phyloP scores from a whole-genome alignment of 495 filamentous ascomycete genomes.

The Staphylotrichum tortipilum region DNA sequence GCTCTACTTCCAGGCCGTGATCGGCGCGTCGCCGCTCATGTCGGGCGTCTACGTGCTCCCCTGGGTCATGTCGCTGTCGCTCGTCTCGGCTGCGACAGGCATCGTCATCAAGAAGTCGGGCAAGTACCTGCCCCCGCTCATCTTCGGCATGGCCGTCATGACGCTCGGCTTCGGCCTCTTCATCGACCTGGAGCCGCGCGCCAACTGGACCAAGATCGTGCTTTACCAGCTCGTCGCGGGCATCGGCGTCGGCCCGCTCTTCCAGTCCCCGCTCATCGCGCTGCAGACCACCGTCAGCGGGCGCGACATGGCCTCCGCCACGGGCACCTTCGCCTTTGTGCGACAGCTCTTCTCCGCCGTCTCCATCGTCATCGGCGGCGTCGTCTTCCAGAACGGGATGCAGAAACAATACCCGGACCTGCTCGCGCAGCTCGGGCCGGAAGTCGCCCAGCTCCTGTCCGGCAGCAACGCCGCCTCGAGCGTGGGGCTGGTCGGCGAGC shows the following conservation, averaged over 20 bases:
- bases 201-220: slow-evolving; percentile 52
- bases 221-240: slow-evolving; percentile 58
- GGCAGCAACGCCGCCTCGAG: slow-evolving; percentile 50
- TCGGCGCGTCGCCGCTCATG: slow-evolving; percentile 61
- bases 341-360: slow-evolving; percentile 63
- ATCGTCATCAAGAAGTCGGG: slow-evolving; percentile 68
- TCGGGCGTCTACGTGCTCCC: slow-evolving; percentile 76
- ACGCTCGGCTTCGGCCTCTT: slow-evolving; percentile 58
- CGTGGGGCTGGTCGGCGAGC: slow-evolving; percentile 44
- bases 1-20: slow-evolving; percentile 69
- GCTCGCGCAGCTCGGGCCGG: slow-evolving; percentile 32
- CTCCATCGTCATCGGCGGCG: slow-evolving; percentile 69
- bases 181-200: slow-evolving; percentile 43
- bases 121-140: slow-evolving; percentile 45
- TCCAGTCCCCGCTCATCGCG: slow-evolving; percentile 71
- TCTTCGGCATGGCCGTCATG: slow-evolving; percentile 48
- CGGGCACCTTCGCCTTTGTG: slow-evolving; percentile 65
- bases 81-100: slow-evolving; percentile 56
- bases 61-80: slow-evolving; percentile 59
- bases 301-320: slow-evolving; percentile 67
- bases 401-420: slow-evolving; percentile 34
- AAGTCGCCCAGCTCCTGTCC: slow-evolving; percentile 34
- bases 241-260: slow-evolving; percentile 56
- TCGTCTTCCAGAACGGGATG: slow-evolving; percentile 67
- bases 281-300: slow-evolving; percentile 62